Evolutionary conservation across 129 eudicot species (phyloP).

Genomic region (Silybum marianum): DNA sequence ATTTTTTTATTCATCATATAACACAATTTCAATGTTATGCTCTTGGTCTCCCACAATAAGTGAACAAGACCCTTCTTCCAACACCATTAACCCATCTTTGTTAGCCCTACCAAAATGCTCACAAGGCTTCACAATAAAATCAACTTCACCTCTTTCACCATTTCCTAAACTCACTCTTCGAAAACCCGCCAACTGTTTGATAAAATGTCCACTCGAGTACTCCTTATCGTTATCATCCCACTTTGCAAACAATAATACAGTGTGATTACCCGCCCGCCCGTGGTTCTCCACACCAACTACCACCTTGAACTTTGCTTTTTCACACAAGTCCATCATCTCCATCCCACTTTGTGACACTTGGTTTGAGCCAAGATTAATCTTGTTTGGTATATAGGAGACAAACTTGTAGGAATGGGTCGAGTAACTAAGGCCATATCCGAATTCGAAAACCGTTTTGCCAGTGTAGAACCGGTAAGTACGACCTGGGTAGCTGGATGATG

Average conservation of each 20-base stretch:
- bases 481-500: conserved; percentile 62
- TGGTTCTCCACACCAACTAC: conserved; percentile 45
- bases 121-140: conserved; percentile 65
- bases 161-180: conserved; percentile 42
- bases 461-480: conserved; percentile 67
- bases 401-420: conserved; percentile 48
- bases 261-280: conserved; percentile 55
- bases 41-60: conserved; percentile 63
- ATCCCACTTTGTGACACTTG: conserved; percentile 15
- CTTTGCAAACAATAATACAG: conserved; percentile 51
- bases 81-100: conserved; percentile 57
- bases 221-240: conserved; percentile 15
- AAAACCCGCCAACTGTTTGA: conserved; percentile 62
- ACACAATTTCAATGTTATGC: conserved; percentile 33
- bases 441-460: conserved; percentile 56
- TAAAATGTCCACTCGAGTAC: conserved; percentile 30
- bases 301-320: conserved; percentile 34
- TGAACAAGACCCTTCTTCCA: conserved; percentile 47
- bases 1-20: conserved; percentile 9
- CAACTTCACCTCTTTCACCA: conserved; percentile 38
- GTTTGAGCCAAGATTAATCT: conserved; percentile 15
- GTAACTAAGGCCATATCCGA: conserved; percentile 73
- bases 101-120: conserved; percentile 57
- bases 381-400: conserved; percentile 28
- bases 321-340: conserved; percentile 33